A percentile compares a stretch with the other conserved stretches of the same genome.
phyloP scores from a whole-genome alignment of 2,329 filamentous ascomycete species.

The Lachnellula willkommii region DNA sequence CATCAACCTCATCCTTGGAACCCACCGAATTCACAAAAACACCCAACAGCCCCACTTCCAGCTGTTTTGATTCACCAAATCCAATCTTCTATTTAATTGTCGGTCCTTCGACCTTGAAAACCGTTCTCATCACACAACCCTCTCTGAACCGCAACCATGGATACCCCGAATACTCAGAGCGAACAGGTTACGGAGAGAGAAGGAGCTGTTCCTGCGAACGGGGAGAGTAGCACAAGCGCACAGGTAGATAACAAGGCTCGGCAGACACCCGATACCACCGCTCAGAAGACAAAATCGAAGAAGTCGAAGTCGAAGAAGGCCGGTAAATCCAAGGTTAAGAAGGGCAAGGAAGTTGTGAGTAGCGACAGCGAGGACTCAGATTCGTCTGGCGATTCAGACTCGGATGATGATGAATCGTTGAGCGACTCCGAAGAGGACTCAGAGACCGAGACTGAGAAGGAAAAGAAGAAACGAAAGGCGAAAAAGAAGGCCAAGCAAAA shows the following conservation, averaged over 20 bases:
- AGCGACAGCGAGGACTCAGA: constrained; percentile 21
- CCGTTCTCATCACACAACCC: constrained; percentile 1
- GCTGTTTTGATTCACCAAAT: background rate
- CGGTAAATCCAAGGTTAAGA: constrained; percentile 24
- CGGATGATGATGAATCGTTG: constrained; percentile 11
- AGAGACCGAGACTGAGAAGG: constrained; percentile 30
- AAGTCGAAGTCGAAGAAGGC: constrained; percentile 21
- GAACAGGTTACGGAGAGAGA: constrained; percentile 10
- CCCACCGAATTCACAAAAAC: background rate
- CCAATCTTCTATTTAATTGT: background rate
- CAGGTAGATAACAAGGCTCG: constrained; percentile 5
- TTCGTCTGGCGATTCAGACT: constrained; percentile 15
- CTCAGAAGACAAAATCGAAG: constrained; percentile 10
- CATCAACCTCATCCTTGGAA: background rate
- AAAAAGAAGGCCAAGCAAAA: constrained; percentile 34
- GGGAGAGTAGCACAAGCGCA: background rate
- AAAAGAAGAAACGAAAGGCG: constrained; percentile 33
- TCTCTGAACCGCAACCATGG: constrained; percentile 1
- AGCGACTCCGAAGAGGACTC: constrained; percentile 23
- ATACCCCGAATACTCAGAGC: constrained; percentile 12
- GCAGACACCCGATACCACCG: background rate
- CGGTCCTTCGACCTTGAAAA: background rate
- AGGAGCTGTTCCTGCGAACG: background rate
- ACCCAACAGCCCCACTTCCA: background rate
- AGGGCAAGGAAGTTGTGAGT: constrained; percentile 20